phyloP scores from a whole-genome alignment of 345 rosid species.

The Melastoma malabathricum region DNA sequence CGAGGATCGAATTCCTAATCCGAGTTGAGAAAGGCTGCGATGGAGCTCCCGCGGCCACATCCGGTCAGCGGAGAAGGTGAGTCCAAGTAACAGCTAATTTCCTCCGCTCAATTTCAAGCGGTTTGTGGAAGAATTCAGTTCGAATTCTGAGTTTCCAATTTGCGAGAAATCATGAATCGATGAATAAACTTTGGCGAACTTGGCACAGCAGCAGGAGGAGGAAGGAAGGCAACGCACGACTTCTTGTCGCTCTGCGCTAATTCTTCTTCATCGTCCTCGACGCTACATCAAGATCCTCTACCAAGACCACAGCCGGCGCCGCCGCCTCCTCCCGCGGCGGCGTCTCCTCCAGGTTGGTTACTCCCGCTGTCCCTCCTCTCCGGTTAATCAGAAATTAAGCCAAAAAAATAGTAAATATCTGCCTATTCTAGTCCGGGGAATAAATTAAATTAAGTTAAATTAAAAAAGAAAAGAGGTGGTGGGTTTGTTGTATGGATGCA shows the following conservation, averaged over 20 bases:
- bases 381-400: no score
- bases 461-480: no score
- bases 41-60: slow-evolving; percentile 89
- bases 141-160: background rate
- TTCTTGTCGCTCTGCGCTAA: slow-evolving; percentile 80
- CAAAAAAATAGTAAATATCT: no score
- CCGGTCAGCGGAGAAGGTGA: slow-evolving; percentile 61
- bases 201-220: slow-evolving; percentile 21
- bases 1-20: no score
- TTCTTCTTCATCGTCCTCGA: slow-evolving; percentile 22
- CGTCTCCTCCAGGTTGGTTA: background rate
- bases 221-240: slow-evolving; percentile 79
- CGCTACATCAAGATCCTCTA: slow-evolving; percentile 42
- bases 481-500: no score
- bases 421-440: no score
- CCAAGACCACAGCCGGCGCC: slow-evolving; percentile 38
- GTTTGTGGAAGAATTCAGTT: background rate
- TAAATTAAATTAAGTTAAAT: no score
- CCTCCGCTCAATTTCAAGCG: no score
- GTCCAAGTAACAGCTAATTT: no score
- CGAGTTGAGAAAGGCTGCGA: slow-evolving; percentile 6
- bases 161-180: slow-evolving; percentile 8
- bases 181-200: slow-evolving; percentile 7
- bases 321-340: no score
- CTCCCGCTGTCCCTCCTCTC: no score